A percentile compares a stretch with the other conserved stretches of the same genome.
Conservation (phyloP, 495 filamentous ascomycete genomes). For the Talaromyces wortmannii region DNA sequence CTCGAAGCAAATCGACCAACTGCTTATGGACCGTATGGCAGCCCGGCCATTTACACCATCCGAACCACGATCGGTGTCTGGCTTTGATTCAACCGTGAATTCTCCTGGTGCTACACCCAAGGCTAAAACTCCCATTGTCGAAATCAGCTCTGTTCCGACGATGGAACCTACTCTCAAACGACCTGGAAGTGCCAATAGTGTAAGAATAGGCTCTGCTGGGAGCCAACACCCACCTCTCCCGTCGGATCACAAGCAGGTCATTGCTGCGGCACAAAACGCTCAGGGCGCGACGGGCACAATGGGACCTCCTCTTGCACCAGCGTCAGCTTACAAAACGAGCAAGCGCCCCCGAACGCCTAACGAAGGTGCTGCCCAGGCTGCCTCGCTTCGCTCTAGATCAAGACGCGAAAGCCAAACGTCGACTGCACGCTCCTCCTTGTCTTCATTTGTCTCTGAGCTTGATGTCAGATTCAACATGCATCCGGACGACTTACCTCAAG, state of each 20-base stretch:
- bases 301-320: conserved; percentile 80
- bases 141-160: conserved; percentile 25
- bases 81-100: conserved; percentile 5
- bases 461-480: conserved; percentile 83
- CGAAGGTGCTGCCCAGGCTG: conserved; percentile 33
- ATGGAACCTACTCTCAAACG: conserved; percentile 34
- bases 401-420: conserved; percentile 43
- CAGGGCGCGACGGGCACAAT: conserved; percentile 50
- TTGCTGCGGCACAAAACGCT: conserved; percentile 62
- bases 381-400: conserved; percentile 28
- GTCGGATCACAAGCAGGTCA: conserved; percentile 71
- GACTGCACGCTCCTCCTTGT: conserved; percentile 71
- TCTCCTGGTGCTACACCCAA: conserved; percentile 34
- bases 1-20: conserved; percentile 61
- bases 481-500: conserved; percentile 49
- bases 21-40: conserved; percentile 44
- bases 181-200: conserved; percentile 66
- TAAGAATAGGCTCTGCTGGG: conserved; percentile 33
- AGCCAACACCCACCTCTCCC: conserved; percentile 68
- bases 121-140: conserved; percentile 27
- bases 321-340: conserved; percentile 62
- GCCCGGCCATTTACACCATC: conserved; percentile 17
- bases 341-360: conserved; percentile 69
- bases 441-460: conserved; percentile 90
- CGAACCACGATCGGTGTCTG: conserved; percentile 4